Base-by-base conservation (phyloP, 345 rosid species). In the Salix purpurea region DNA sequence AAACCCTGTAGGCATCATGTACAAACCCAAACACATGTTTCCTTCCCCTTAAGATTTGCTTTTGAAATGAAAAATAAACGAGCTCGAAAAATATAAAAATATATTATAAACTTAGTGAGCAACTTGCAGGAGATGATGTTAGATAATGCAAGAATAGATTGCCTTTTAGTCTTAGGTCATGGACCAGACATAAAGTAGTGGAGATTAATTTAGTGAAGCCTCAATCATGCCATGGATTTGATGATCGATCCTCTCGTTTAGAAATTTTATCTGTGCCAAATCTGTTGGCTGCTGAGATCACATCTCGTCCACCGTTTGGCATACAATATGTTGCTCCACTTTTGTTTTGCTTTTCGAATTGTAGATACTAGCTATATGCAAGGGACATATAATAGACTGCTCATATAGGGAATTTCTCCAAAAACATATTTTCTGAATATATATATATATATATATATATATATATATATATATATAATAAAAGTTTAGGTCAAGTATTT, bases 1-100 rank as follows among this genome's bases (percentile, higher is more conserved):
- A 3, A 15, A 0, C 5, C 16, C 0, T 18, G 21, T 54, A 54
- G 10, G 0, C 8, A 54, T 18, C n/a, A 7, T 16, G 3, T 19
- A 2, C 24, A 54, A 21, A 18, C 21, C n/a, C 21, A 54, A 54
- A 40, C 4, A 10, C 46, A 10, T 11, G 14, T 11, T 40, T 40
- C 46, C 46, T 11, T 40, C 12, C 46, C 46, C 2, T 11, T 11
- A 12, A 40, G 14, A 10, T 10, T 11, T 40, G 46, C 4, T 40
- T 36, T 36, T 5, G 7, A 36, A 36, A 36, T 5, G 6, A 36
- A 36, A 36, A 36, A 36, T 0, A 36, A 36, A 36, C 37, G 1
- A 36, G 37, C 0, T 5, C n/a, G 6, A 50, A 50, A 50, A 6
- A 5, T 50, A 16, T 16, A 16, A 48, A 16, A 50, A 1, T 46